Evolutionary conservation across 2,329 filamentous ascomycete species (phyloP).

Genomic region (Aspergillus awamori): DNA sequence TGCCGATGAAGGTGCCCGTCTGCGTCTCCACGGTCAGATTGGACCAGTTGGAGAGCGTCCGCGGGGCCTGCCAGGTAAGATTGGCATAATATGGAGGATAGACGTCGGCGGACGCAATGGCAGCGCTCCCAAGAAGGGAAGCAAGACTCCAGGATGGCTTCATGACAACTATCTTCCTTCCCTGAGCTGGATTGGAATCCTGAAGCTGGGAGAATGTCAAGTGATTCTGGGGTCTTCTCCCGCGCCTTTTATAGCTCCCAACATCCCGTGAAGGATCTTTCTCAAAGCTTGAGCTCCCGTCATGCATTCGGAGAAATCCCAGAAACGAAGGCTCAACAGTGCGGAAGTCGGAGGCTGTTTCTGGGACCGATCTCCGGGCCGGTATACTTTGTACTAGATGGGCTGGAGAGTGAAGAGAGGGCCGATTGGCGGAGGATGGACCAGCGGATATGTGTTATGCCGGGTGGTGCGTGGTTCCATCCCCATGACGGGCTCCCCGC

Average conservation of each 20-base stretch:
- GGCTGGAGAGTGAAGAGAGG: neutral
- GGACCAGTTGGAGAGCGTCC: constrained; percentile 21
- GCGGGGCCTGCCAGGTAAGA: constrained; percentile 20
- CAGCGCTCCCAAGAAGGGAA: neutral
- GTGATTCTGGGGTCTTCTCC: neutral
- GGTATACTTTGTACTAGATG: neutral
- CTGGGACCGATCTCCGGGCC: neutral
- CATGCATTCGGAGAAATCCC: neutral
- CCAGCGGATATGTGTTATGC: neutral
- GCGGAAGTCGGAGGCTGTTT: neutral
- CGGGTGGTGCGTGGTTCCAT: neutral
- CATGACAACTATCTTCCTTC: neutral
- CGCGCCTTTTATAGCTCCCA: neutral
- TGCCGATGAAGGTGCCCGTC: constrained; percentile 32
- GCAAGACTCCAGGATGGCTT: neutral
- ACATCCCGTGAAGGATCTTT: neutral
- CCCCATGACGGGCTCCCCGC: neutral
- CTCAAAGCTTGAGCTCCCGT: neutral
- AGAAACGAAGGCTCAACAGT: neutral
- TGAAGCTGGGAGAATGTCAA: neutral
- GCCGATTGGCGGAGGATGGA: neutral
- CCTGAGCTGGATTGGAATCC: neutral
- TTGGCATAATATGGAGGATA: constrained; percentile 22
- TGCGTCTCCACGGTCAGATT: constrained; percentile 18
- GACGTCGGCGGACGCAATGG: neutral